Percentiles rank a stretch among this genome's conserved stretches.
These are phyloP conservation scores for Bretschneidera sinensis DNA, from an alignment of 345 rosid genomes.

Conservation along the genomic window DNA sequence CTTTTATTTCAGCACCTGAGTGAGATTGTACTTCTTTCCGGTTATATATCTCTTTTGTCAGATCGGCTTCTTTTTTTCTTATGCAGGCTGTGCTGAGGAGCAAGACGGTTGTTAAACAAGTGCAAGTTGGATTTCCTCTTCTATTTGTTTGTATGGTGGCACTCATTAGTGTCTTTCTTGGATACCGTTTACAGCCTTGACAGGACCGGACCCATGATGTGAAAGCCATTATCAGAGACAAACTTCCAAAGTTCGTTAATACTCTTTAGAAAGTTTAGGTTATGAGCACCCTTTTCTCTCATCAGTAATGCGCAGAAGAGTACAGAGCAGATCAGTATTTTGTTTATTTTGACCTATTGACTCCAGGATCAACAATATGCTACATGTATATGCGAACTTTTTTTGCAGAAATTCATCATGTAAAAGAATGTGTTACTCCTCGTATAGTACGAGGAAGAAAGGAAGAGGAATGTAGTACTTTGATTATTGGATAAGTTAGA, in stretches of 20 bases:
- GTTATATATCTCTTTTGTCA: too few species aligned
- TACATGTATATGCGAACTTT: neutral
- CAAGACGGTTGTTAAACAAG: conserved; percentile 36
- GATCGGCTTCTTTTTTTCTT: neutral
- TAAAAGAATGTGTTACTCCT: neutral
- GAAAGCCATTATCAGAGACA: conserved; percentile 13
- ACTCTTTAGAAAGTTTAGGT: conserved; percentile 7
- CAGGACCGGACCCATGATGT: conserved; percentile 7
- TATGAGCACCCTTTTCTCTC: neutral
- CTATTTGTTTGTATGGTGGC: conserved; percentile 82
- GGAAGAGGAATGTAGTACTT: too few species aligned
- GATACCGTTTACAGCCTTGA: conserved; percentile 42
- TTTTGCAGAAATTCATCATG: neutral
- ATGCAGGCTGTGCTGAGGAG: conserved; percentile 54
- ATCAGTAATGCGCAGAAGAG: neutral
- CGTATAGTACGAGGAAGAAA: too few species aligned
- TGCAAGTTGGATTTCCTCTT: conserved; percentile 62
- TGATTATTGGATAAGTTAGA: too few species aligned
- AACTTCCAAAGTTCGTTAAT: conserved; percentile 20
- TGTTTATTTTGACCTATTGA: conserved; percentile 2
- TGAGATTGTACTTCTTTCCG: too few species aligned
- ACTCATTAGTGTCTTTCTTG: conserved; percentile 51
- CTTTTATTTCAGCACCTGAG: too few species aligned
- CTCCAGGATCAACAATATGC: neutral
- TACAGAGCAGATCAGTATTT: neutral